Conservation (phyloP, 805 yeast genomes). For the Zygoascus tannicola region DNA sequence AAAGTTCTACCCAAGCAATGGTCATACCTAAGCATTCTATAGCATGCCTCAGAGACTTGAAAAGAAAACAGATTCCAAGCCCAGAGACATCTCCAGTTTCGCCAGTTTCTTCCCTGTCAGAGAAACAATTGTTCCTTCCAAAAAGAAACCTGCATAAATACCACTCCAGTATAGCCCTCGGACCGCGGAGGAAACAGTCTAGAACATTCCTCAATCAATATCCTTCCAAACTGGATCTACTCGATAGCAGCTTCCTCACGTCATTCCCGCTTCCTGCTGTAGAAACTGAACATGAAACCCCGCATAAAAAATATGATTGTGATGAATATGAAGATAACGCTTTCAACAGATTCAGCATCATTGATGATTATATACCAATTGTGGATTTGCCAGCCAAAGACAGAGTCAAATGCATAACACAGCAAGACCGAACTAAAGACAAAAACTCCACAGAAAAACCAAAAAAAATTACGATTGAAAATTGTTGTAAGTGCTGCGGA, state of each 20-base stretch:
- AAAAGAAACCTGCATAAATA: slow-evolving; percentile 6
- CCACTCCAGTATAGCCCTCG: background rate
- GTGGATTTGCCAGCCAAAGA: too few relatives aligned
- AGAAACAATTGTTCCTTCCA: slow-evolving; percentile 2
- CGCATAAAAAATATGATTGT: slow-evolving; percentile 17
- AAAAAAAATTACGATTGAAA: background rate
- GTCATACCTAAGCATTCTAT: background rate
- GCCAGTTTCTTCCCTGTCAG: too few relatives aligned
- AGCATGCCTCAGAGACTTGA: background rate
- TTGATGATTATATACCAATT: slow-evolving; percentile 2
- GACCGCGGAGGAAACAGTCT: background rate
- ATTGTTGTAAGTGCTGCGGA: background rate
- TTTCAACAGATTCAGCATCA: slow-evolving; percentile 1
- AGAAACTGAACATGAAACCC: slow-evolving; percentile 13
- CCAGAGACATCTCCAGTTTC: too few relatives aligned
- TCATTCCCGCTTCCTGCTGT: slow-evolving; percentile 21
- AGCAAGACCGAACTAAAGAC: too few relatives aligned
- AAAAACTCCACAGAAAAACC: background rate
- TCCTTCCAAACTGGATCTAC: slow-evolving; percentile 31
- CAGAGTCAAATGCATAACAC: too few relatives aligned
- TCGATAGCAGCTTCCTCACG: slow-evolving; percentile 31
- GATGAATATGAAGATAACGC: slow-evolving; percentile 1
- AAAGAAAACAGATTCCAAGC: background rate
- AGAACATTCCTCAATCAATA: slow-evolving; percentile 7
- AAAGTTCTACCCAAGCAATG: too few relatives aligned